Evolutionary conservation across 257 asterid species (phyloP).

Genomic region (Nicotiana knightiana): DNA sequence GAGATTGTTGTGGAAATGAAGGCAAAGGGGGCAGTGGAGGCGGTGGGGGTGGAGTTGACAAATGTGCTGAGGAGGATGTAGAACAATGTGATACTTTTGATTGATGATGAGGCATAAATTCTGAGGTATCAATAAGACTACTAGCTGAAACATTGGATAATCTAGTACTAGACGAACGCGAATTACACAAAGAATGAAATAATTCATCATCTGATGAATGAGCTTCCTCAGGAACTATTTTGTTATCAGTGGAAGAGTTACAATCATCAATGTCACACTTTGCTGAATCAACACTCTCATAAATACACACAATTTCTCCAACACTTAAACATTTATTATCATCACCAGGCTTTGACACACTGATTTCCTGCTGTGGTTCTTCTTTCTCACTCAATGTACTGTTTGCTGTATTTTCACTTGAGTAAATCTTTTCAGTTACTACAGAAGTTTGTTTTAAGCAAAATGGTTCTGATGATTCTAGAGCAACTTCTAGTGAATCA

Average conservation of each 20-base stretch:
- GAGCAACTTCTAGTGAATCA: slow-evolving; percentile 59
- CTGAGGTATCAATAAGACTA: slow-evolving; percentile 37
- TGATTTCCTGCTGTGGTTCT: slow-evolving; percentile 18
- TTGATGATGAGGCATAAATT: slow-evolving; percentile 21
- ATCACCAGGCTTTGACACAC: slow-evolving; percentile 22
- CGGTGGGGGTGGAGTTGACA: slow-evolving; percentile 11
- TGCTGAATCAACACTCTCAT: slow-evolving; percentile 36
- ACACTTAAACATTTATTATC: slow-evolving; percentile 19
- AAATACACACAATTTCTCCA: slow-evolving; percentile 42
- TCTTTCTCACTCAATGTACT: slow-evolving; percentile 20
- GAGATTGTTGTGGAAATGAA: slow-evolving; percentile 8
- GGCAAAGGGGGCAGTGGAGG: slow-evolving; percentile 22
- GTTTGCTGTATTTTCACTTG: slow-evolving; percentile 13
- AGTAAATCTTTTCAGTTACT: slow-evolving; percentile 12
- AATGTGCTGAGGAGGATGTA: background rate
- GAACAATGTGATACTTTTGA: slow-evolving; percentile 12
- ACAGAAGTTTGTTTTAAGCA: slow-evolving; percentile 24
- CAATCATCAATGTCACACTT: slow-evolving; percentile 12
- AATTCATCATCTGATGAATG: slow-evolving; percentile 58
- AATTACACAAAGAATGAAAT: slow-evolving; percentile 64
- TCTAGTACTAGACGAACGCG: slow-evolving; percentile 48
- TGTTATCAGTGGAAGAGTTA: slow-evolving; percentile 21
- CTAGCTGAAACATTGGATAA: slow-evolving; percentile 57
- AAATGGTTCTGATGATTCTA: slow-evolving; percentile 47
- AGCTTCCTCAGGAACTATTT: slow-evolving; percentile 20